A percentile compares a stretch with the other conserved stretches of the same genome.
Conservation (phyloP, 164 flowering plant genomes). For the Tetrastigma voinierianum region DNA sequence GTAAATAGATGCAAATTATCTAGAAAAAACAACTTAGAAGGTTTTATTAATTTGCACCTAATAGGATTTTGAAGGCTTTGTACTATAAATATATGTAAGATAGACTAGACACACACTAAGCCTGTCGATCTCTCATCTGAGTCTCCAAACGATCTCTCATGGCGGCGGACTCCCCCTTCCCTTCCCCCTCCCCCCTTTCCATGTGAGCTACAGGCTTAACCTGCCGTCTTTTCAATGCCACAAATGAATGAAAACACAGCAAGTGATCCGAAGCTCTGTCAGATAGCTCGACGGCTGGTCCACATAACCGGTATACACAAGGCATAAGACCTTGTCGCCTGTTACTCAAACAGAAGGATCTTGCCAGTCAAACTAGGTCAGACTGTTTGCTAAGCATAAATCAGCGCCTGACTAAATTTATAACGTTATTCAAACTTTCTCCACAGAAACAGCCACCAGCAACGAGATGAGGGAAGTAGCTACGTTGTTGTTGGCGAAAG, state of each 20-base stretch:
- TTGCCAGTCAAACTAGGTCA: not conserved
- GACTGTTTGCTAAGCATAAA: not conserved
- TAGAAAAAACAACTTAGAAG: too few relatives aligned
- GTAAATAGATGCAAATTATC: too few relatives aligned
- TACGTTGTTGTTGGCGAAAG: too few relatives aligned
- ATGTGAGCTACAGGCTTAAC: not conserved
- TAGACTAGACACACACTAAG: too few relatives aligned
- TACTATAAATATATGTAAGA: too few relatives aligned
- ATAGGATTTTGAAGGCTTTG: too few relatives aligned
- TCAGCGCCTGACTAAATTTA: conserved; percentile 1
- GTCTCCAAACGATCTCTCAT: too few relatives aligned
- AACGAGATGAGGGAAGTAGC: too few relatives aligned
- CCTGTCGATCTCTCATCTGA: too few relatives aligned
- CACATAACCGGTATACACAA: not conserved
- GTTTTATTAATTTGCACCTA: too few relatives aligned
- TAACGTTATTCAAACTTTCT: not conserved
- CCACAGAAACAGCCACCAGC: not conserved
- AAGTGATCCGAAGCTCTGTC: conserved; percentile 5
- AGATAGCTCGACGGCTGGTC: not conserved
- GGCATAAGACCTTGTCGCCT: conserved; percentile 12
- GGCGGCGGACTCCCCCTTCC: too few relatives aligned
- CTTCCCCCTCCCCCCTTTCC: too few relatives aligned
- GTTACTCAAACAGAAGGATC: not conserved
- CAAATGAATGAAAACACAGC: not conserved
- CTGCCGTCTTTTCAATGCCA: not conserved